These are phyloP conservation scores for Zygoascus flipseniorum DNA, from an alignment of 805 yeast genomes.

Conservation along the genomic window DNA sequence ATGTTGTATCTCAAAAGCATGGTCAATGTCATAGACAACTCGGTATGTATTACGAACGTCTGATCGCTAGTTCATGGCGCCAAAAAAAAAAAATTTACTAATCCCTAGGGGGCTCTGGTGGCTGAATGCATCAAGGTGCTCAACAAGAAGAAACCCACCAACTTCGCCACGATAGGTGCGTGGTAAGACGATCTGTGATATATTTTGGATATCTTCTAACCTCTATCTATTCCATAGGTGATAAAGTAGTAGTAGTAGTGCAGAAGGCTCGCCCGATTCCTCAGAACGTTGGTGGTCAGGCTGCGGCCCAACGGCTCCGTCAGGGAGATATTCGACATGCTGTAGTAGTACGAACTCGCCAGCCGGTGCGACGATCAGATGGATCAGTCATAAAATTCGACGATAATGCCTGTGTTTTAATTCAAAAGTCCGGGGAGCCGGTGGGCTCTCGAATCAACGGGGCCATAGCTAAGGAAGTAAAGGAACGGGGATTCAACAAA, in stretches of 20 bases:
- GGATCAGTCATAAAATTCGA: constrained; percentile 84
- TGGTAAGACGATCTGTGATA: not conserved
- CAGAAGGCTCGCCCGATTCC: constrained; percentile 79
- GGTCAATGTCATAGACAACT: constrained; percentile 86
- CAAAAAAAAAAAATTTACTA: not conserved
- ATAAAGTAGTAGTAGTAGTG: constrained; percentile 87
- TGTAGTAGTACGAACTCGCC: constrained; percentile 87
- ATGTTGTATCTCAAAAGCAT: constrained; percentile 89
- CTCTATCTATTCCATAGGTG: constrained; percentile 44
- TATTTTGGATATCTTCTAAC: not conserved
- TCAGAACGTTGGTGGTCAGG: constrained; percentile 62
- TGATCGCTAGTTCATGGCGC: not conserved
- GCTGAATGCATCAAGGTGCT: constrained; percentile 95
- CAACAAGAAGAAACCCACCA: constrained; percentile 68
- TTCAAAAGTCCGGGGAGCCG: constrained; percentile 89
- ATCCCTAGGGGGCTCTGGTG: constrained; percentile 65
- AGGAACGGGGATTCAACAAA: constrained; percentile 74
- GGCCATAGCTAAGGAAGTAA: constrained; percentile 85
- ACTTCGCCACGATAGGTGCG: constrained; percentile 56
- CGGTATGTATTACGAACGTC: constrained; percentile 32
- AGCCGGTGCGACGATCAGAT: constrained; percentile 68
- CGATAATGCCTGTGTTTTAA: constrained; percentile 93
- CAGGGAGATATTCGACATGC: constrained; percentile 96
- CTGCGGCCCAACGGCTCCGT: constrained; percentile 65
- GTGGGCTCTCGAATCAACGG: constrained; percentile 87